A percentile compares a stretch with the other conserved stretches of the same genome.
Evolutionary conservation across 169 alveolate genomes (phyloP).

Genomic region (Plasmodium berghei): DNA sequence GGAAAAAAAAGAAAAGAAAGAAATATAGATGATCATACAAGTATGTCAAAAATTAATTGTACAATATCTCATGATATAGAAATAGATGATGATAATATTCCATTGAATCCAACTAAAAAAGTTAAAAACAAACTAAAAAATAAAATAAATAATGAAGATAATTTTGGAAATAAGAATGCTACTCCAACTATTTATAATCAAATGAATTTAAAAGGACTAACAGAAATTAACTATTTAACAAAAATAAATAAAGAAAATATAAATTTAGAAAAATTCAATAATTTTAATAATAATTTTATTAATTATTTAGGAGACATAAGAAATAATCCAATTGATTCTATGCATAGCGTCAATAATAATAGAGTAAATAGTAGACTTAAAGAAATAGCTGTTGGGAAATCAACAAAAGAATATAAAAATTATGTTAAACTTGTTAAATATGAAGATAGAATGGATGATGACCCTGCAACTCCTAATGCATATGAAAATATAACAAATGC

Average conservation of each 20-base stretch:
- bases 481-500: conserved; percentile 84
- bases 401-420: conserved; percentile 86
- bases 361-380: conserved; percentile 82
- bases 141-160: neutral
- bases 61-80: conserved; percentile 45
- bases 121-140: conserved; percentile 27
- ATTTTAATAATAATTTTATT: conserved; percentile 68
- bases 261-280: conserved; percentile 75
- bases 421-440: conserved; percentile 82
- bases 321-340: conserved; percentile 37
- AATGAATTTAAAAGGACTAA: neutral
- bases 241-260: conserved; percentile 23
- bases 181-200: neutral
- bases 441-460: conserved; percentile 83
- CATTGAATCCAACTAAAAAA: conserved; percentile 84
- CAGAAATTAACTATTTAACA: neutral
- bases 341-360: conserved; percentile 22
- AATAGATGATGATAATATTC: conserved; percentile 75
- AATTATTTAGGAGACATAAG: conserved; percentile 70
- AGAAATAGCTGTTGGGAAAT: conserved; percentile 86
- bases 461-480: conserved; percentile 85
- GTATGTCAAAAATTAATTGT: conserved; percentile 31
- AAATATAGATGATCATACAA: conserved; percentile 3
- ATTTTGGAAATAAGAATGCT: neutral
- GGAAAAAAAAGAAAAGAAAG: conserved; percentile 59